Percentiles rank a stretch among this genome's conserved stretches.
Conservation (phyloP, 495 filamentous ascomycete species). For the Penicillium waksmanii region DNA sequence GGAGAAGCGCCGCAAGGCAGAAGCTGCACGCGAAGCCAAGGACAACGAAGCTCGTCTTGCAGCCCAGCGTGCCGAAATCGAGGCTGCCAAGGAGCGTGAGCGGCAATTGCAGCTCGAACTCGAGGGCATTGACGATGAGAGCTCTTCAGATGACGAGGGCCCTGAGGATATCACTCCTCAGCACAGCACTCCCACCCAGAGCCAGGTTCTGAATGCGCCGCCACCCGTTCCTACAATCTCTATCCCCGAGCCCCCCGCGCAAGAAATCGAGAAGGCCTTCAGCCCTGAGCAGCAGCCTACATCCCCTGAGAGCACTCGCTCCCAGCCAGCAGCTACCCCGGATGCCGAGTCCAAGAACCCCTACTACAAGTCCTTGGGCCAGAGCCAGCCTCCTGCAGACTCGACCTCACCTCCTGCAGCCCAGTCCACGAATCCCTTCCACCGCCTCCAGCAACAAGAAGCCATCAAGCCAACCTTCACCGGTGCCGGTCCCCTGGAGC, state of each 20-base stretch:
- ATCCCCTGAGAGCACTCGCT: conserved; percentile 34
- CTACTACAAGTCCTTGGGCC: conserved; percentile 72
- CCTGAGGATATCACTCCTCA: conserved; percentile 79
- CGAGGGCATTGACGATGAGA: conserved; percentile 76
- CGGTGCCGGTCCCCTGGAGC: conserved; percentile 42
- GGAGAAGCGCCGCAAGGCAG: conserved; percentile 89
- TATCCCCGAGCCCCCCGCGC: conserved; percentile 41
- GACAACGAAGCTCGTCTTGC: conserved; percentile 86
- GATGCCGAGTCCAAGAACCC: conserved; percentile 65
- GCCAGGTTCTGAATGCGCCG: conserved; percentile 56
- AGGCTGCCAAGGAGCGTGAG: conserved; percentile 85
- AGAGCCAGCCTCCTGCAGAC: conserved; percentile 47
- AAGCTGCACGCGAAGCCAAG: conserved; percentile 80
- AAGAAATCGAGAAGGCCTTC: conserved; percentile 34
- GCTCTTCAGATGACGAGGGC: conserved; percentile 87
- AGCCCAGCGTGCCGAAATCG: conserved; percentile 87
- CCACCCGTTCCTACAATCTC: conserved; percentile 30
- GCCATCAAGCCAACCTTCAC: conserved; percentile 39
- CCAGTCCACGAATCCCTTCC: conserved; percentile 91
- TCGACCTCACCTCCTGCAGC: conserved; percentile 37
- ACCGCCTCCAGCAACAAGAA: conserved; percentile 70
- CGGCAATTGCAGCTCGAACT: conserved; percentile 85
- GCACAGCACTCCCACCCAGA: conserved; percentile 77
- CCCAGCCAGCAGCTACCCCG: conserved; percentile 25
- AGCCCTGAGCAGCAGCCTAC: conserved; percentile 24